Percentiles rank a stretch among this genome's conserved stretches.
Conservation (phyloP, 257 asterid genomes). For the Plectranthus barbatus region DNA sequence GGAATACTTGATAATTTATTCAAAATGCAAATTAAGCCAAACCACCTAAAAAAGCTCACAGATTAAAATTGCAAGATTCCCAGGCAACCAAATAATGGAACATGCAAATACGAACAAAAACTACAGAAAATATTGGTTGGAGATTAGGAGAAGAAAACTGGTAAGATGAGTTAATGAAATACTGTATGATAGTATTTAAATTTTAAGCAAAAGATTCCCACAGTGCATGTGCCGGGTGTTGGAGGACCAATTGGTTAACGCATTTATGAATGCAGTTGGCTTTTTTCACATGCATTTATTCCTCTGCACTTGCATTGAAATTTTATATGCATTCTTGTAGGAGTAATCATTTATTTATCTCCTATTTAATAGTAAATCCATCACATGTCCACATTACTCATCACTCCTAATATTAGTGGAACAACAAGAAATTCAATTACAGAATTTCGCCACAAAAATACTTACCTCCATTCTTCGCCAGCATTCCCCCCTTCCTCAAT, state of each 20-base stretch:
- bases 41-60: too few relatives aligned
- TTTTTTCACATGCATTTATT: slow-evolving; percentile 17
- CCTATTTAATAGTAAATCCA: too few relatives aligned
- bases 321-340: too few relatives aligned
- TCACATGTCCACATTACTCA: too few relatives aligned
- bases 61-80: too few relatives aligned
- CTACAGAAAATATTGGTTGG: not conserved
- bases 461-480: not conserved
- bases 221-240: slow-evolving; percentile 1
- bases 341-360: too few relatives aligned
- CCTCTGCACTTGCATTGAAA: not conserved
- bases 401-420: too few relatives aligned
- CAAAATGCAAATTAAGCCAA: too few relatives aligned
- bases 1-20: too few relatives aligned
- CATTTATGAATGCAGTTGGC: not conserved
- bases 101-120: too few relatives aligned
- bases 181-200: not conserved
- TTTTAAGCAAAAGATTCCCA: not conserved
- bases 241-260: not conserved
- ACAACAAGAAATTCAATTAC: not conserved
- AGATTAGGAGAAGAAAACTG: not conserved
- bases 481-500: slow-evolving; percentile 8
- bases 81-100: too few relatives aligned
- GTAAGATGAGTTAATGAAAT: too few relatives aligned
- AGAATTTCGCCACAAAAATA: not conserved